Base-by-base conservation (phyloP, 106 monocot genomes). In the Dioscorea dumetorum region DNA sequence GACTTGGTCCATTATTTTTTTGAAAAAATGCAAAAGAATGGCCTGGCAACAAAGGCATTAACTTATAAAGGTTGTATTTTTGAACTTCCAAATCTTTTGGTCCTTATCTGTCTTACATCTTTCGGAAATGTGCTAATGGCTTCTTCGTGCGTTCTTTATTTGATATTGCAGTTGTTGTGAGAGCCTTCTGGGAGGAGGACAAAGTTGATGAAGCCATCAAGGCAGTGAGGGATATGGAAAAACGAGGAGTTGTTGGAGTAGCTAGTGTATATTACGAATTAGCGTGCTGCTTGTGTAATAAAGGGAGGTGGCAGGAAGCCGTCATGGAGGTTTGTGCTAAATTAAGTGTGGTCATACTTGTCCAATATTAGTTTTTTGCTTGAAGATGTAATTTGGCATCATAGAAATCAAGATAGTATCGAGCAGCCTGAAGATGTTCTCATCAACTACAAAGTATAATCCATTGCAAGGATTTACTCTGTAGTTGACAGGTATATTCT, bases 221-320 rank as follows among this genome's bases (percentile, higher is more conserved):
- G 34, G 80, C 84, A 35, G 87, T 89, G 20, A 86, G 87, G 56
- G 78, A 87, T 48, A 97, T 97, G 97, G 97, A 97, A 67, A 65
- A 72, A 20, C 92, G 86, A 77, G 88, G 89, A 74, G 76, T 99
- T 33, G 82, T 92, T 80, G 97, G 97, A 81, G 64, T 56, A 72
- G 80, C 84, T 41, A 77, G 82, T 73, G 82, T 92, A 12, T 92
- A 99, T 73, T 99, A 99, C 74, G 97, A 99, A 90, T 68, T 99
- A 76, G 92, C 89, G 50, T 87, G 92, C 28, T 89, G 89, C 65
- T 84, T 99, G 49, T 92, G 88, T 70, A 82, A 79, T 53, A 82
- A 79, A 61, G 97, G 97, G 62, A 84, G 80, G 52, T 99, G 97
- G 97, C 80, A 77, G 48, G 89, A 92, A 64, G 91, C 97, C 58